phyloP scores from a whole-genome alignment of 2,329 filamentous ascomycete species.

The Colletotrichum gigasporum region DNA sequence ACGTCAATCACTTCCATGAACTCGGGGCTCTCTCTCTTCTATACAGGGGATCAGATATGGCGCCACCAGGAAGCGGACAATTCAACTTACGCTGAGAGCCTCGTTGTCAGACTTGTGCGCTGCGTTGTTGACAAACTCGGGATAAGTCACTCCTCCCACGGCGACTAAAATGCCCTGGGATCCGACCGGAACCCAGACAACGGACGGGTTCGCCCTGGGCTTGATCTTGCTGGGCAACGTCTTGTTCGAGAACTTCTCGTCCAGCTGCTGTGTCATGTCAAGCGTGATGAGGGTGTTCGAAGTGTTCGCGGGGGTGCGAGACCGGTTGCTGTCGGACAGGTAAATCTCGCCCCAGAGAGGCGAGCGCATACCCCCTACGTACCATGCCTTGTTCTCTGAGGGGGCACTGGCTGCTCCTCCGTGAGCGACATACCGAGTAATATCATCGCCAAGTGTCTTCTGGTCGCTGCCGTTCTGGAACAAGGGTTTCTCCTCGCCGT shows the following conservation, averaged over 20 bases:
- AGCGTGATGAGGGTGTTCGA: conserved; percentile 69
- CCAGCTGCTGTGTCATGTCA: conserved; percentile 62
- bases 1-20: conserved; percentile 80
- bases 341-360: conserved; percentile 60
- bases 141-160: conserved; percentile 76
- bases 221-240: conserved; percentile 59
- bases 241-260: conserved; percentile 65
- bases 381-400: conserved; percentile 77
- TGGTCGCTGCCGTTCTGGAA: conserved; percentile 42
- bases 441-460: conserved; percentile 49
- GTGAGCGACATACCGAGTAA: conserved; percentile 71
- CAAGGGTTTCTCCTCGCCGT: conserved; percentile 52
- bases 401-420: conserved; percentile 72
- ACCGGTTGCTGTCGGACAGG: conserved; percentile 41
- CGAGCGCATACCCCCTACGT: conserved; percentile 72
- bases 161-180: conserved; percentile 79
- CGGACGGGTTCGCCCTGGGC: conserved; percentile 69
- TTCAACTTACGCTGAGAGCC: conserved; percentile 51
- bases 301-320: conserved; percentile 48
- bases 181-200: conserved; percentile 83
- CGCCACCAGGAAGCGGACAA: too few relatives aligned
- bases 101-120: conserved; percentile 40
- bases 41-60: conserved; percentile 15
- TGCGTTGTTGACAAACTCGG: conserved; percentile 52
- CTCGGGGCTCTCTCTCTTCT: conserved; percentile 71